Percentiles rank a stretch among this genome's conserved stretches.
These are phyloP conservation scores for Bretziella fagacearum DNA, from an alignment of 2,329 filamentous ascomycete genomes.

Conservation along the genomic window DNA sequence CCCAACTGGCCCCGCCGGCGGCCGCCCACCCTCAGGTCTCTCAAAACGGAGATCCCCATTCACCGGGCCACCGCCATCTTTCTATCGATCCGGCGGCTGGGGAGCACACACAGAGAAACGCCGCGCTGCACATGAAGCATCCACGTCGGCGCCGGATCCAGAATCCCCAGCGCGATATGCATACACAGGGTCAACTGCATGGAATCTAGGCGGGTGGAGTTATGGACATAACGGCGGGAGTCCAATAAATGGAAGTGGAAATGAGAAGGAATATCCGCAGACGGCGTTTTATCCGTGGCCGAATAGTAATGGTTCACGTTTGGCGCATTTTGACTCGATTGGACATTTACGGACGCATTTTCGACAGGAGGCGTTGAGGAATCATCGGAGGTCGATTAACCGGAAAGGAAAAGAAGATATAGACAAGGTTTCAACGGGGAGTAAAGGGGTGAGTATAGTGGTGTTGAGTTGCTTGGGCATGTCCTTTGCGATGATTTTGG, in stretches of 20 bases:
- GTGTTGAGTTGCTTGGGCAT: too few relatives aligned
- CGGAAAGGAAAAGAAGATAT: not conserved
- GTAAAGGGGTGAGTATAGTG: not conserved
- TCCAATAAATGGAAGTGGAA: too few relatives aligned
- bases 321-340: slow-evolving; percentile 58
- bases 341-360: slow-evolving; percentile 60
- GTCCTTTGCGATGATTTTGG: too few relatives aligned
- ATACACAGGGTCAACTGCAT: too few relatives aligned
- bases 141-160: too few relatives aligned
- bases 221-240: slow-evolving; percentile 42
- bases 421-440: not conserved
- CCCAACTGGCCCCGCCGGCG: slow-evolving; percentile 51
- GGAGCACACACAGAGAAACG: too few relatives aligned
- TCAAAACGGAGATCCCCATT: slow-evolving; percentile 56
- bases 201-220: too few relatives aligned
- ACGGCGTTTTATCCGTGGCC: not conserved
- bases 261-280: not conserved
- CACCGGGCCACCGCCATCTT: too few relatives aligned
- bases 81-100: too few relatives aligned
- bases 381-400: slow-evolving; percentile 6
- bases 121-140: too few relatives aligned
- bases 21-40: slow-evolving; percentile 64
- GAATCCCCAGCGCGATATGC: too few relatives aligned
- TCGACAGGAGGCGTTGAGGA: slow-evolving; percentile 35
- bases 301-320: slow-evolving; percentile 22